A percentile compares a stretch with the other conserved stretches of the same genome.
Evolutionary conservation across 352 stramenopile genomes (phyloP).

Genomic region (Globisporangium iwayamae): DNA sequence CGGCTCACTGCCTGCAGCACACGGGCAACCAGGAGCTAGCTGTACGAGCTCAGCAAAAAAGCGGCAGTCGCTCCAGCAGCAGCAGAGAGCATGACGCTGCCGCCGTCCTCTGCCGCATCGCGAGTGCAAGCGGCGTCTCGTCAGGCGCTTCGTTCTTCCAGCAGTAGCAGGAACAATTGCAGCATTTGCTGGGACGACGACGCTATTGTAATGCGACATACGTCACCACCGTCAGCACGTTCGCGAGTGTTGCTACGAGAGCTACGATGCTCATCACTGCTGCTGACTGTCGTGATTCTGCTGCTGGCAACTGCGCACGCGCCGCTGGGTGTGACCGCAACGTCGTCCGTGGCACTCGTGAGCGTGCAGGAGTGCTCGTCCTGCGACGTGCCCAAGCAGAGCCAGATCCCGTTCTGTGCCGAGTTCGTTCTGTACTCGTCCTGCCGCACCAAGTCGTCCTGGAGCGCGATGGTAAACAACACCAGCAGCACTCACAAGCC

Average conservation of each 20-base stretch:
- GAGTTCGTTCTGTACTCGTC: slow-evolving; percentile 50
- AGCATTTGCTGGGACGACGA: not conserved
- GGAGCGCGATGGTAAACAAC: slow-evolving; percentile 39
- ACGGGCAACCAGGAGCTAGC: not conserved
- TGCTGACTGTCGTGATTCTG: not conserved
- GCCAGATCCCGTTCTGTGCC: slow-evolving; percentile 50
- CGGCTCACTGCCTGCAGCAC: not conserved
- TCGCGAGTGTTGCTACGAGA: not conserved
- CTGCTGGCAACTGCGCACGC: not conserved
- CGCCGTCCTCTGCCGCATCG: not conserved
- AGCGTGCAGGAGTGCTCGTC: slow-evolving; percentile 35
- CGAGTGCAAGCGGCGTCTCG: not conserved
- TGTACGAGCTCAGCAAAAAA: not conserved
- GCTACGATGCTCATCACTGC: not conserved
- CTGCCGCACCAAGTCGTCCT: slow-evolving; percentile 45
- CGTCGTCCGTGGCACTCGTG: slow-evolving; percentile 2
- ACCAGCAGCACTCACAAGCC: not conserved
- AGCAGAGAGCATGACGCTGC: not conserved
- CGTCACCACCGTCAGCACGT: not conserved
- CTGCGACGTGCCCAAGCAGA: slow-evolving; percentile 49
- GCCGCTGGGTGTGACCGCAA: not conserved
- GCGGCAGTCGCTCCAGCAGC: not conserved
- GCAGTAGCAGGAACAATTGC: not conserved
- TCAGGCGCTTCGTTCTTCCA: not conserved
- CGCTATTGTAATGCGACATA: not conserved